phyloP scores from a whole-genome alignment of 208 protist species.

The Trypanosoma grayi region DNA sequence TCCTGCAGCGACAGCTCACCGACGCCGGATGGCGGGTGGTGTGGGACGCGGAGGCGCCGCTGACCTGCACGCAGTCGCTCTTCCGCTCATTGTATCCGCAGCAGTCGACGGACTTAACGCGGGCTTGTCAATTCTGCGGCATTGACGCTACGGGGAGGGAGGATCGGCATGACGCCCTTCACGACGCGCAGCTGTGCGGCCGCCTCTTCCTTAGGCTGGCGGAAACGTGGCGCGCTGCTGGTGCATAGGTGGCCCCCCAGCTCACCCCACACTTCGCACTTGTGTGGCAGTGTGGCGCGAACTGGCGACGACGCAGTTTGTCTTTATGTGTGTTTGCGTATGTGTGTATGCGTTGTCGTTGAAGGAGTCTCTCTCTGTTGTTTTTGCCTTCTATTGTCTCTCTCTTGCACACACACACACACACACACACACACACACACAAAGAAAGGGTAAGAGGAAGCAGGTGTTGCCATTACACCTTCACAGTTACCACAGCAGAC shows the following conservation, averaged over 20 bases:
- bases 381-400: too few species aligned
- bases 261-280: too few species aligned
- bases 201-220: slow-evolving; percentile 43
- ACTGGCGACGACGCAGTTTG: too few species aligned
- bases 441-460: background rate
- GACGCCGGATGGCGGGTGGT: slow-evolving; percentile 40
- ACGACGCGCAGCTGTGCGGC: slow-evolving; percentile 54
- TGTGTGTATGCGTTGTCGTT: too few species aligned
- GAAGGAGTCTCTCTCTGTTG: too few species aligned
- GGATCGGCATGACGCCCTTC: slow-evolving; percentile 40
- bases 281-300: too few species aligned
- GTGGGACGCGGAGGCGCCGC: slow-evolving; percentile 42
- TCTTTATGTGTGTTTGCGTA: too few species aligned
- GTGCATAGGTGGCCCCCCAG: too few species aligned
- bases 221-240: background rate
- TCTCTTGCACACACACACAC: background rate
- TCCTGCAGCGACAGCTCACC: slow-evolving; percentile 33
- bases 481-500: background rate
- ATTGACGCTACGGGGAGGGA: slow-evolving; percentile 33
- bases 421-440: background rate
- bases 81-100: slow-evolving; percentile 45
- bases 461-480: background rate
- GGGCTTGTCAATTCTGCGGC: slow-evolving; percentile 35
- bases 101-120: slow-evolving; percentile 34
- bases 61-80: slow-evolving; percentile 54